phyloP scores from a whole-genome alignment of 2,329 filamentous ascomycete genomes.

The Talaromyces marneffei region DNA sequence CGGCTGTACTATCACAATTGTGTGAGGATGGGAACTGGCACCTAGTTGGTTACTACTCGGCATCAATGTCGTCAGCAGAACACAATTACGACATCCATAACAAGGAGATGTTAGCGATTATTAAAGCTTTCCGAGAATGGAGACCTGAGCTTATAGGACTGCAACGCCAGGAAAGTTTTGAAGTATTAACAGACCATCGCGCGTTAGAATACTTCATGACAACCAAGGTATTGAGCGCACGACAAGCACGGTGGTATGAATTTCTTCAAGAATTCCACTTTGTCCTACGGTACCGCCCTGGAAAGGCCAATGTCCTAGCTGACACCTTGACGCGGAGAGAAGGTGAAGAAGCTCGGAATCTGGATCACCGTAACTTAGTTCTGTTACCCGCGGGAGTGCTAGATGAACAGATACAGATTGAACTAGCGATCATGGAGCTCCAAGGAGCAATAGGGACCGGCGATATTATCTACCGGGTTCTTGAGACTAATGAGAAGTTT shows the following conservation, averaged over 20 bases:
- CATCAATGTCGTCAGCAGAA: background rate
- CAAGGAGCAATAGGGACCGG: background rate
- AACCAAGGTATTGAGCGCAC: background rate
- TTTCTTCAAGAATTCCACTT: background rate
- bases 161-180: background rate
- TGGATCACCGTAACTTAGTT: background rate
- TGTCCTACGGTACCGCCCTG: background rate
- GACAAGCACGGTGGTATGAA: background rate
- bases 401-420: background rate
- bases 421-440: background rate
- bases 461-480: background rate
- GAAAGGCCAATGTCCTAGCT: background rate
- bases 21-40: background rate
- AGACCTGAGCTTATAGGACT: background rate
- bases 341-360: background rate
- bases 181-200: background rate
- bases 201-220: background rate
- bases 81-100: background rate
- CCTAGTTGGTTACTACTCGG: background rate
- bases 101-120: background rate
- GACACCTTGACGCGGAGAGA: background rate
- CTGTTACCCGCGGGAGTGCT: background rate
- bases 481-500: background rate
- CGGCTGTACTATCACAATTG: background rate
- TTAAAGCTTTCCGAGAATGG: background rate